These are phyloP conservation scores for Oryza longistaminata DNA, from an alignment of 176 grass and related monocot species.

Conservation along the genomic window DNA sequence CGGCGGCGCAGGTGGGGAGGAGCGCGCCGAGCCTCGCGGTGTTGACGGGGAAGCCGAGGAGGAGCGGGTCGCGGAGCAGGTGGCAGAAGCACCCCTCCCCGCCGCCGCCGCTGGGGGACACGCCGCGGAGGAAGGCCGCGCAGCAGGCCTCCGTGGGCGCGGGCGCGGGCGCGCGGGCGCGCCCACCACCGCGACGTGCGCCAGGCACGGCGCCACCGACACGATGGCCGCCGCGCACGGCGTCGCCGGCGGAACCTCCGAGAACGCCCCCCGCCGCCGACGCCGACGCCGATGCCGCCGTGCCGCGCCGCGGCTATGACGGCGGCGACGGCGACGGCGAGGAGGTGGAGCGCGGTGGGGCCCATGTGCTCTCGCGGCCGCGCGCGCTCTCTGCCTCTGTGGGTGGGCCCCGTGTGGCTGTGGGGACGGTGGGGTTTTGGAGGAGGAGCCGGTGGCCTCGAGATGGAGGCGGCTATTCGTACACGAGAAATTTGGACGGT, in stretches of 20 bases:
- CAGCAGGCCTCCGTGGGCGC: slow-evolving; percentile 50
- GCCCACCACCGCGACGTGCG: slow-evolving; percentile 33
- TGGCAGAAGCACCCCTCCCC: slow-evolving; percentile 50
- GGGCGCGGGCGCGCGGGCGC: background rate
- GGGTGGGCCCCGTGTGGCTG: background rate
- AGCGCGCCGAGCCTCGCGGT: slow-evolving; percentile 35
- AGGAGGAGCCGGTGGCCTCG: background rate
- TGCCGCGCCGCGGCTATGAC: background rate
- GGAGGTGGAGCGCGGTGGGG: slow-evolving; percentile 16
- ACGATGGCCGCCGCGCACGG: slow-evolving; percentile 44
- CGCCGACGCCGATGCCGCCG: background rate
- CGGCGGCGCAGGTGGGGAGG: slow-evolving; percentile 45
- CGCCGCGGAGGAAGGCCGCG: slow-evolving; percentile 45
- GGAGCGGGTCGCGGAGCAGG: slow-evolving; percentile 50
- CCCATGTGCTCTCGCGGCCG: slow-evolving; percentile 3
- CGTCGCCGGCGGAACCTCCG: slow-evolving; percentile 1
- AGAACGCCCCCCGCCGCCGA: background rate
- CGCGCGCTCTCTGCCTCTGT: background rate
- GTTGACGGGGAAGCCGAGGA: slow-evolving; percentile 57
- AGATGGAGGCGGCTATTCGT: background rate
- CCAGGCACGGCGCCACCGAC: slow-evolving; percentile 48
- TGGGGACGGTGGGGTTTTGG: background rate
- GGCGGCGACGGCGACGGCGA: slow-evolving; percentile 23
- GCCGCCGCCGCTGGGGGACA: slow-evolving; percentile 16
- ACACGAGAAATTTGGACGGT: background rate